Base-by-base conservation (phyloP, 495 filamentous ascomycete genomes). In the Neurospora discreta region DNA sequence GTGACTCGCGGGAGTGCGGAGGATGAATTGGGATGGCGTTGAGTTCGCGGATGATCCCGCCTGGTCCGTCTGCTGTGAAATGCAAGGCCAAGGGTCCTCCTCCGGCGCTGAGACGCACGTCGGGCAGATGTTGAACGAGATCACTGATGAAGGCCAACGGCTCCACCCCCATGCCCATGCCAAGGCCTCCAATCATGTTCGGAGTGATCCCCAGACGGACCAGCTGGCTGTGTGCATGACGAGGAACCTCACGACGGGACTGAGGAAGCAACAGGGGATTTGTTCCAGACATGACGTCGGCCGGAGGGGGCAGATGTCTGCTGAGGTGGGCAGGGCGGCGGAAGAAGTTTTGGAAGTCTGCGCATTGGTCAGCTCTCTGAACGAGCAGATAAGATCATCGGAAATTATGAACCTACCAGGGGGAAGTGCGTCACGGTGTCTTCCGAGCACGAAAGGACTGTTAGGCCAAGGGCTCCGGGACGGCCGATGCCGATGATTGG, bases 261-360 rank as follows among this genome's bases (percentile, higher is more conserved):
- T 78, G 76, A 39, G 81, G 82, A 52, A 85, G 84, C 30, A 93
- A 87, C 16, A 97, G 84, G 68, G 94, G 94, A 77, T 97, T 97
- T 65, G 52, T 65, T 18, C 52, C 52, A 65, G 5, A 86, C 84
- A 92, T 93, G 76, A 97, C 93, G 75, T 97, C 93, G 52, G 85
- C 85, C 16, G 72, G 69, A 60, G 74, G 68, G 6, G 76, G 70
- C 15, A 38, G 78, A 70, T 8, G 72, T 69, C 15, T 75, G 71
- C 26, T 74, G n/a, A 72, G 71, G 69, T 81, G 75, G 39, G 73
- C 73, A 33, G 77, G 75, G 68, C 76, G 72, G 44, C 78, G 78
- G 72, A 82, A 74, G 69, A 77, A 79, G 72, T 73, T 78, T 70
- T 78, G 78, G 75, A 83, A 84, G 46, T 84, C 84, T 80, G 76